Percentiles rank a stretch among this genome's conserved stretches.
Conservation (phyloP, 768 basidiomycete species). For the Boletus reticuloceps region DNA sequence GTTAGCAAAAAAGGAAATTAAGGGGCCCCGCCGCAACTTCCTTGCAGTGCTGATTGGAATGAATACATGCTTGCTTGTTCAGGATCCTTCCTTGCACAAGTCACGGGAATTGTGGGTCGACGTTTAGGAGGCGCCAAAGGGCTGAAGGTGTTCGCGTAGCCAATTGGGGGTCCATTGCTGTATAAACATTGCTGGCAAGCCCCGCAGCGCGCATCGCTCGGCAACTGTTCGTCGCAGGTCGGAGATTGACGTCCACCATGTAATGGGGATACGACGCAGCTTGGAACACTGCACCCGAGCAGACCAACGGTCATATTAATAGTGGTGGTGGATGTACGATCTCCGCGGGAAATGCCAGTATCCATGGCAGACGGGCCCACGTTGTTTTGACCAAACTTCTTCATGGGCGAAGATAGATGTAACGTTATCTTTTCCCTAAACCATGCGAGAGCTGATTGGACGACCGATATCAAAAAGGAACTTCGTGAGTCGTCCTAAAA, state of each 20-base stretch:
- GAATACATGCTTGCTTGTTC: not conserved
- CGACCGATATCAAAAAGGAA: conserved; percentile 2
- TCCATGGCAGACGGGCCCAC: conserved; percentile 28
- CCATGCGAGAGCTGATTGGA: conserved; percentile 11
- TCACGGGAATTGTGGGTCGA: conserved; percentile 12
- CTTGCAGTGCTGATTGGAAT: not conserved
- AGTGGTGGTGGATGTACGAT: conserved; percentile 9
- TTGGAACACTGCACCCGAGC: conserved; percentile 12
- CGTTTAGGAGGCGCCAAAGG: conserved; percentile 16
- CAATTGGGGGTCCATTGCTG: not conserved
- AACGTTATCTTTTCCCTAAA: conserved; percentile 22
- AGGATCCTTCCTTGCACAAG: conserved; percentile 7
- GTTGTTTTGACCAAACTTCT: conserved; percentile 18
- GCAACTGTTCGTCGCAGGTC: conserved; percentile 9
- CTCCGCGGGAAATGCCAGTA: conserved; percentile 30
- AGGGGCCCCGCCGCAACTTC: conserved; percentile 6
- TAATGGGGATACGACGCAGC: conserved; percentile 24
- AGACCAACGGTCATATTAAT: conserved; percentile 7
- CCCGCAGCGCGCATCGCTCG: conserved; percentile 2
- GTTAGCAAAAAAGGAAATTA: conserved; percentile 14
- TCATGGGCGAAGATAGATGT: conserved; percentile 18
- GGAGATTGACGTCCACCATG: conserved; percentile 20
- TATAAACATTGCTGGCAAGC: conserved; percentile 5
- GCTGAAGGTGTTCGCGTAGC: not conserved
- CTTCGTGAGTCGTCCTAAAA: conserved; percentile 3